Conservation (phyloP, 768 basidiomycete genomes). For the Phaeotremella skinneri region DNA sequence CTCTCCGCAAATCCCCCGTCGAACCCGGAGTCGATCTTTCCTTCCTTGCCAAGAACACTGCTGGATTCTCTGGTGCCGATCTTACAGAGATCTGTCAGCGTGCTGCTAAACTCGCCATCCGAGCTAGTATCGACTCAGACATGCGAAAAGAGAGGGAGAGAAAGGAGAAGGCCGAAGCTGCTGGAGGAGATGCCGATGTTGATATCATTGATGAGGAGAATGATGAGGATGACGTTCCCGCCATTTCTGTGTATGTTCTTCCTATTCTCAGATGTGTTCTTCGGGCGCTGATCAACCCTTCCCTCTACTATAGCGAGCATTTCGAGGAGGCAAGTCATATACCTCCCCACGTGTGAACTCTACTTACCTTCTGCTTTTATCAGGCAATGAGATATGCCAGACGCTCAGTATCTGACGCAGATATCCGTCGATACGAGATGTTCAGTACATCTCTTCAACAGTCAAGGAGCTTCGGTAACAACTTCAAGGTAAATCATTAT, state of each 20-base stretch:
- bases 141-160: slow-evolving; percentile 74
- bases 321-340: slow-evolving; percentile 68
- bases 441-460: slow-evolving; percentile 67
- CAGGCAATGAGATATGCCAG: slow-evolving; percentile 92
- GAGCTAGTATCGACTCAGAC: slow-evolving; percentile 90
- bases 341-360: background rate
- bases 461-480: slow-evolving; percentile 69
- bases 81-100: slow-evolving; percentile 99
- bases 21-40: slow-evolving; percentile 73
- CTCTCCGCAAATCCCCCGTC: slow-evolving; percentile 88
- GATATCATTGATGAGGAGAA: slow-evolving; percentile 58
- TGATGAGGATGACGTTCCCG: slow-evolving; percentile 84
- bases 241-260: slow-evolving; percentile 67
- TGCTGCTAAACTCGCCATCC: slow-evolving; percentile 93
- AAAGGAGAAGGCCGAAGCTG: slow-evolving; percentile 74
- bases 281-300: slow-evolving; percentile 12
- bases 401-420: slow-evolving; percentile 92
- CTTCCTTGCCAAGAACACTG: slow-evolving; percentile 87
- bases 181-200: slow-evolving; percentile 61
- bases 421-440: slow-evolving; percentile 96
- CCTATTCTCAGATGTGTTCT: background rate
- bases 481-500: slow-evolving; percentile 63
- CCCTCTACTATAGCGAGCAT: slow-evolving; percentile 63
- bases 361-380: background rate
- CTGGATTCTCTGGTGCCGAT: slow-evolving; percentile 99